Percentiles rank a stretch among this genome's conserved stretches.
Conservation (phyloP, 306 rosid species). For the Glycine soja region DNA sequence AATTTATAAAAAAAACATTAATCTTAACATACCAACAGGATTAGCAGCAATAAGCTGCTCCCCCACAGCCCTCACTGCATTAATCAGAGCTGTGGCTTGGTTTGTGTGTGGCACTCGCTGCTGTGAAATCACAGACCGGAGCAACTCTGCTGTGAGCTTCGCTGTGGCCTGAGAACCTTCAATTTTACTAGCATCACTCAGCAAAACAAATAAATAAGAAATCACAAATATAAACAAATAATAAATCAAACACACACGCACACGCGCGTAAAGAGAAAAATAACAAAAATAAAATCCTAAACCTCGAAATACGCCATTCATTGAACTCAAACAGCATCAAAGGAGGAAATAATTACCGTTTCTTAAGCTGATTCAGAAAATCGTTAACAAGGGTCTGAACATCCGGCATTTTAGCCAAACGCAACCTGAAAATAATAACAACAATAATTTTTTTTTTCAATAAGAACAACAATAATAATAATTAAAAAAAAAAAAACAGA, state of each 20-base stretch:
- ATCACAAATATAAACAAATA: neutral
- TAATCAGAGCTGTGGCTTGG: slow-evolving; percentile 83
- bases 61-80: slow-evolving; percentile 86
- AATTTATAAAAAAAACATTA: neutral
- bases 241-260: neutral
- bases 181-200: slow-evolving; percentile 71
- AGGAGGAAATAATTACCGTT: slow-evolving; percentile 62
- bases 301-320: slow-evolving; percentile 30
- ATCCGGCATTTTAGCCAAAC: slow-evolving; percentile 78
- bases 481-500: neutral
- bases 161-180: slow-evolving; percentile 97
- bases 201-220: slow-evolving; percentile 25
- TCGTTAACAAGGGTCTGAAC: slow-evolving; percentile 80
- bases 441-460: neutral
- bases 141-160: slow-evolving; percentile 82
- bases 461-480: neutral
- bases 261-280: neutral
- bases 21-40: slow-evolving; percentile 77
- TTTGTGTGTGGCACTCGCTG: slow-evolving; percentile 86
- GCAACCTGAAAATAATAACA: slow-evolving; percentile 47
- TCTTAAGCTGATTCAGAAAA: slow-evolving; percentile 76
- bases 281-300: slow-evolving; percentile 11
- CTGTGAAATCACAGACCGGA: slow-evolving; percentile 85
- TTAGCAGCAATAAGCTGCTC: slow-evolving; percentile 95
- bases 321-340: slow-evolving; percentile 34